phyloP scores from a whole-genome alignment of 1,284 basidiomycete species.

The Neolentinus lepideus region DNA sequence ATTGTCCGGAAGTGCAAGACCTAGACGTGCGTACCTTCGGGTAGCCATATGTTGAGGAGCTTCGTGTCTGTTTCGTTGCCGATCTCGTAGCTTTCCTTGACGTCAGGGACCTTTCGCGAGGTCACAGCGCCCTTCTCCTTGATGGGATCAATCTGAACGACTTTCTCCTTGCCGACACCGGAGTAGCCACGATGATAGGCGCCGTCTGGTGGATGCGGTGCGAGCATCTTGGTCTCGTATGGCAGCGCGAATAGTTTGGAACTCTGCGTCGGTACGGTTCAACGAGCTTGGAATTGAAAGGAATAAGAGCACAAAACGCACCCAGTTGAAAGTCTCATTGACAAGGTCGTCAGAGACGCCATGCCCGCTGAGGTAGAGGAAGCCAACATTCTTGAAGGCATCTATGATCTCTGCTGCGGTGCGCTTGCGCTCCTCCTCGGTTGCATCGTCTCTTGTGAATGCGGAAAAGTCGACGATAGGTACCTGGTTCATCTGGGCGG shows the following conservation, averaged over 20 bases:
- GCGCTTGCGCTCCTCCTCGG: background rate
- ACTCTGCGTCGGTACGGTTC: conserved; percentile 7
- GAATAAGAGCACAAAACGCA: conserved; percentile 14
- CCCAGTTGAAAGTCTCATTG: conserved; percentile 24
- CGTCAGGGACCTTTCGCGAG: conserved; percentile 6
- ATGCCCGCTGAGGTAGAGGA: conserved; percentile 28
- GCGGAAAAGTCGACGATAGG: conserved; percentile 1
- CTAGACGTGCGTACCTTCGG: conserved; percentile 12
- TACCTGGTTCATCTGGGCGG: background rate
- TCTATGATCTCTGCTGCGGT: background rate
- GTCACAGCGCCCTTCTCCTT: background rate
- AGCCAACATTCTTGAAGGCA: conserved; percentile 20
- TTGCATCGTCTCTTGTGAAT: conserved; percentile 3
- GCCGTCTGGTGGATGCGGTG: conserved; percentile 27
- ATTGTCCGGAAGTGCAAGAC: background rate
- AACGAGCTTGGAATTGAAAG: background rate
- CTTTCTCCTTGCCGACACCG: background rate
- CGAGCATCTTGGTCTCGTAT: conserved; percentile 25
- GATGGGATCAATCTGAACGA: background rate
- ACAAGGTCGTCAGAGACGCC: conserved; percentile 24
- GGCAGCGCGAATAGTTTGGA: conserved; percentile 23
- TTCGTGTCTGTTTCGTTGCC: conserved; percentile 17
- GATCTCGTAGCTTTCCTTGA: conserved; percentile 25
- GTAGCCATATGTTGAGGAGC: conserved; percentile 26
- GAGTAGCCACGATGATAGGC: conserved; percentile 18